Evolutionary conservation across 2,329 filamentous ascomycete species (phyloP), one percentile per base, ranked within the genome.

Genomic region (Cladophialophora exuberans): DNA sequence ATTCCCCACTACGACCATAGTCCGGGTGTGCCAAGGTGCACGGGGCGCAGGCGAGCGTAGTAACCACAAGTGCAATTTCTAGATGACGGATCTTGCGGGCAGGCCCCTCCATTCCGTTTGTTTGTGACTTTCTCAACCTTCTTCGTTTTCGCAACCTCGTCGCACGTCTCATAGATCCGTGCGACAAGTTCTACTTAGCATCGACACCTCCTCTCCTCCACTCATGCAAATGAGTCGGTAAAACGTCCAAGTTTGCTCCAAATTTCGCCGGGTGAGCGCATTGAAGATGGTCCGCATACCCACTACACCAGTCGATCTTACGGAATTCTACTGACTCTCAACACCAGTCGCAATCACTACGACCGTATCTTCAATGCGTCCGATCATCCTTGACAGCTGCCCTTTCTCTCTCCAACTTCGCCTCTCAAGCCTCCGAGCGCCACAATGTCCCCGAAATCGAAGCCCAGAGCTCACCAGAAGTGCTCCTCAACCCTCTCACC

Each of bases 381-480:
- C 90, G 94, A 68, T 92, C 89, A 70, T 96, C 90, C 69, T 83
- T 99, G 69, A 97, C 92, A 35, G 90, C 93, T 62, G 93, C 94
- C 63, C 86, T 99, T 65, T 93, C 90, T 56, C 83, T 96, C 56
- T 93, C 91, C 73, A 95, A 99, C 82, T 99, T 99, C 75, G 93
- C 94, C 61, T 97, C 93, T 45, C 94, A 99, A 77, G 90, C 89
- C 41, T 90, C 92, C 52, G 95, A 99, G 79, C 83, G 94, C 66
- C 94, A 97, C 79, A 99, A 99, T 79, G 93, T 97, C 41, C 94
- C 94, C 59, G 94, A 99, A 74, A 89, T 99, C 67, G 94, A 99
- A 79, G 92, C 93, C 36, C 85, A 86, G 63, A 91, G 88, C 48
- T 96, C 92, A 0, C 94, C 95, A 18, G 94, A 99, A 80, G 87